These are phyloP conservation scores for Solanum tacnaense DNA, from an alignment of 257 asterid genomes.

Conservation along the genomic window DNA sequence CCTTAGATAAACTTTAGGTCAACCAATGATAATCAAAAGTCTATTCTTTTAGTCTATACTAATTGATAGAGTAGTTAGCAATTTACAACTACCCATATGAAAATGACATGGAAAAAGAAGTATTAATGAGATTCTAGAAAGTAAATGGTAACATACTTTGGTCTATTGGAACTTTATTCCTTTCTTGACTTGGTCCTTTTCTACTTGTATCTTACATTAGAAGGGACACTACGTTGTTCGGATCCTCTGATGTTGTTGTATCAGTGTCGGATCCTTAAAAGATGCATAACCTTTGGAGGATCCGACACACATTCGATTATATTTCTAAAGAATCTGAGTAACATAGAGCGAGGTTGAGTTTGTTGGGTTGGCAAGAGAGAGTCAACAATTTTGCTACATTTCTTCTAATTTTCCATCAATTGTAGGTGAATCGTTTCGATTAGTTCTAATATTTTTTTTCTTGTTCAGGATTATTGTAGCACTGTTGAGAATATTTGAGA, in stretches of 20 bases:
- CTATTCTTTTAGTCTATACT: neutral
- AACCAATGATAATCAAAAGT: neutral
- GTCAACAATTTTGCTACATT: neutral
- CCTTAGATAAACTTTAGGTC: neutral
- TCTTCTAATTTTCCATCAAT: neutral
- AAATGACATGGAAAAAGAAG: neutral
- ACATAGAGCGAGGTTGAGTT: neutral
- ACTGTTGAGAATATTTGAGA: constrained; percentile 53
- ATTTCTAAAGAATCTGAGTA: neutral
- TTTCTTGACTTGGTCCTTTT: neutral
- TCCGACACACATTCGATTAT: neutral
- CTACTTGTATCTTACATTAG: neutral
- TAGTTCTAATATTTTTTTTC: neutral
- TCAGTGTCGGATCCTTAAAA: neutral
- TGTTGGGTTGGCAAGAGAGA: neutral
- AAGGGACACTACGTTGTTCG: neutral
- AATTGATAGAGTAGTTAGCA: neutral
- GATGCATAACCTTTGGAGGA: neutral
- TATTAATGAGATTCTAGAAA: neutral
- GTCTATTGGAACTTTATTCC: neutral
- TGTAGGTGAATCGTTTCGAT: neutral
- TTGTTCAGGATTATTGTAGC: constrained; percentile 77
- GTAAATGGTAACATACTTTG: neutral
- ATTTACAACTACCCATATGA: neutral
- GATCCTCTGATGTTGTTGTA: neutral